Conservation (phyloP, 1,139 yeast species). For the Entelexis sorbosivorans region DNA sequence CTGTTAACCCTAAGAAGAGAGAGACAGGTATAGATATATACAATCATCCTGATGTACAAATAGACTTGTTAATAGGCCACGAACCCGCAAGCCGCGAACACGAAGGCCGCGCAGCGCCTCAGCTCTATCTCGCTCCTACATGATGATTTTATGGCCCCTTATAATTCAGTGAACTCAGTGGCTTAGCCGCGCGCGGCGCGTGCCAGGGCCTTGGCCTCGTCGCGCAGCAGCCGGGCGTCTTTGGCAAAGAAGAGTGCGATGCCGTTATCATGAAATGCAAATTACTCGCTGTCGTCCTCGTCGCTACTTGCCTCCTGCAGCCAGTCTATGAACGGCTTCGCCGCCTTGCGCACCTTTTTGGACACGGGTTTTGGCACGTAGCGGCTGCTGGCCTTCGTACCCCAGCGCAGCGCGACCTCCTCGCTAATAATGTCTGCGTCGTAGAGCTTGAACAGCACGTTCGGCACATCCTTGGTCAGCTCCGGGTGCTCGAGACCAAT, state of each 20-base stretch:
- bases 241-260: too few species aligned
- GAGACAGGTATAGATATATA: not conserved
- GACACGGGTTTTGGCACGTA: conserved; percentile 86
- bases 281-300: conserved; percentile 37
- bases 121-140: too few species aligned
- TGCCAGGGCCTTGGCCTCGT: too few species aligned
- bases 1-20: not conserved
- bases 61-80: not conserved
- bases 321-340: conserved; percentile 92
- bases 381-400: conserved; percentile 83
- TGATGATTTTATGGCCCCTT: too few species aligned
- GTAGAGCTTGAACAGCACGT: conserved; percentile 68
- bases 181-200: too few species aligned
- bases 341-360: conserved; percentile 91
- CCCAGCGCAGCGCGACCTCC: conserved; percentile 73
- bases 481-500: conserved; percentile 73
- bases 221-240: too few species aligned
- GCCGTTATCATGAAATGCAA: not conserved
- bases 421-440: conserved; percentile 77
- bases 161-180: too few species aligned
- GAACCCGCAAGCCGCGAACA: not conserved
- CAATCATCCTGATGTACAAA: not conserved
- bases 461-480: conserved; percentile 65
- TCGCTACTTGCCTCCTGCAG: conserved; percentile 87
- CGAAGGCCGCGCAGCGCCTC: not conserved